Conservation (phyloP, 768 basidiomycete genomes). For the Hysterangium stoloniferum region DNA sequence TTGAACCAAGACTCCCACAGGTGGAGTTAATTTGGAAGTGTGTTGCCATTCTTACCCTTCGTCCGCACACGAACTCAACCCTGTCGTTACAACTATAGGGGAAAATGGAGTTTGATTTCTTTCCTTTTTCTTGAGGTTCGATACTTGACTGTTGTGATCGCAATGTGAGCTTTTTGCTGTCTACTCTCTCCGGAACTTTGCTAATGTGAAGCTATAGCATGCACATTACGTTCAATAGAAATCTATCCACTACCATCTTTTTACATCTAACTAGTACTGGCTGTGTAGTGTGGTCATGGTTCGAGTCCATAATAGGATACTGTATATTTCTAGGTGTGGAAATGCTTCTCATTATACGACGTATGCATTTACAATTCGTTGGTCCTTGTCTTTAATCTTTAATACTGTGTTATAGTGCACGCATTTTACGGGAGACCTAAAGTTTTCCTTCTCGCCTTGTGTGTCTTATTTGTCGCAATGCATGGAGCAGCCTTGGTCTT, state of each 20-base stretch:
- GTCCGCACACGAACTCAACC: not conserved
- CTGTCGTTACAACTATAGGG: not conserved
- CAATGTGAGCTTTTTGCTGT: not conserved
- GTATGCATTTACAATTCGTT: not conserved
- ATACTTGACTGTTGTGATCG: slow-evolving; percentile 4
- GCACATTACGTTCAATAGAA: slow-evolving; percentile 2
- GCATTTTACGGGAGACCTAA: slow-evolving; percentile 5
- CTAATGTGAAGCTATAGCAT: not conserved
- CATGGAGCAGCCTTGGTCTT: not conserved
- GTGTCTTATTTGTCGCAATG: not conserved
- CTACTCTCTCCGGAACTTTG: not conserved
- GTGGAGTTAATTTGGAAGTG: too few relatives aligned
- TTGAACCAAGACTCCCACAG: too few relatives aligned
- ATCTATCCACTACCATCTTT: slow-evolving; percentile 3
- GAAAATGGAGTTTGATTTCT: not conserved
- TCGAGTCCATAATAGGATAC: not conserved
- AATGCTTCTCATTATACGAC: slow-evolving; percentile 2
- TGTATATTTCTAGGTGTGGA: not conserved
- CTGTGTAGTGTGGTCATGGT: slow-evolving; percentile 1
- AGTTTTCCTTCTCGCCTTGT: not conserved
- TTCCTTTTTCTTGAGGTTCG: slow-evolving; percentile 4
- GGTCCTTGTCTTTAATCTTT: not conserved
- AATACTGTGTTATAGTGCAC: not conserved
- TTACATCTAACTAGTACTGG: not conserved
- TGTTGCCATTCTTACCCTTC: not conserved